A percentile compares a stretch with the other conserved stretches of the same genome.
phyloP scores from a whole-genome alignment of 805 yeast genomes.

The Pichia occidentalis region DNA sequence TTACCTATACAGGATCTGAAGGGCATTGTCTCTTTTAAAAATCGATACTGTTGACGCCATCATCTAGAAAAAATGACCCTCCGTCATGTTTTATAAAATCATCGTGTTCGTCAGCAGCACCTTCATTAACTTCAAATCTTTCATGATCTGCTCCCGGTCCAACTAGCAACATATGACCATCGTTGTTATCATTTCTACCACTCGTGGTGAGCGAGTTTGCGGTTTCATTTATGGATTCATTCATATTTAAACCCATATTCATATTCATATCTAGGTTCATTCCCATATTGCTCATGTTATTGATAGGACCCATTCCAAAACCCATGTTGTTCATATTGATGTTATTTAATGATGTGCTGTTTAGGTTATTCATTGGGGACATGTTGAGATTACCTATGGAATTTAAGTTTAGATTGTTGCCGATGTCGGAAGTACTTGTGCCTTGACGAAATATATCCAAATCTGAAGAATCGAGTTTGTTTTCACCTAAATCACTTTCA shows the following conservation, averaged over 20 bases:
- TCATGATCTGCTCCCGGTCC: background rate
- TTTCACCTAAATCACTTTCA: conserved; percentile 12
- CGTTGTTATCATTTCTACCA: background rate
- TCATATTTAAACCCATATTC: no score
- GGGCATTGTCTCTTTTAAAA: no score
- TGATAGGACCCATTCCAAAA: no score
- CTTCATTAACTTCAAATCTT: conserved; percentile 3
- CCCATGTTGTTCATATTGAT: no score
- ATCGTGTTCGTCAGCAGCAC: conserved; percentile 4
- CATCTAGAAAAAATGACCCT: conserved; percentile 8
- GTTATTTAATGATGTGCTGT: no score
- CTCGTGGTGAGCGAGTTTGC: no score
- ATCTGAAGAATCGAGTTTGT: conserved; percentile 11
- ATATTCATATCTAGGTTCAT: no score
- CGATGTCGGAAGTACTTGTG: no score
- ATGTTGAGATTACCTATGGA: background rate
- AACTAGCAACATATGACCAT: conserved; percentile 1
- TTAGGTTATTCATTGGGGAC: conserved; percentile 1
- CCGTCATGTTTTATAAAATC: conserved; percentile 6
- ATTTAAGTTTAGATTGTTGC: no score
- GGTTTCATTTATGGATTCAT: no score
- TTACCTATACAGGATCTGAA: no score
- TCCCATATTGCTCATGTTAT: no score
- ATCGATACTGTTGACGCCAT: conserved; percentile 7
- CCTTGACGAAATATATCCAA: conserved; percentile 12